Percentiles rank a stretch among this genome's conserved stretches.
phyloP scores from a whole-genome alignment of 1,284 basidiomycete genomes.

The Ustilago nuda region DNA sequence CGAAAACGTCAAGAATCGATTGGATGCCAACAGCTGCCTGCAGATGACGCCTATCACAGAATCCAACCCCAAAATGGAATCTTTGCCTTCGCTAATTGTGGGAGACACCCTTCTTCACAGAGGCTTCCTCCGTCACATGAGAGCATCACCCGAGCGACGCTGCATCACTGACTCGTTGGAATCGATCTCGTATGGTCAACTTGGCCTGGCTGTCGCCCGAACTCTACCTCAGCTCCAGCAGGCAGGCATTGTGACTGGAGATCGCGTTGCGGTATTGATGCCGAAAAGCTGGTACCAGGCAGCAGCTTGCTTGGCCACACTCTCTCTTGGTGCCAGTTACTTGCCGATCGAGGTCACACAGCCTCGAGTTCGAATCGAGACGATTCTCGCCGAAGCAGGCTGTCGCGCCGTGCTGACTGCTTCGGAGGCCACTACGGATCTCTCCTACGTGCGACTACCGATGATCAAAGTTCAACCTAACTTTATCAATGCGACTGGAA shows the following conservation, averaged over 20 bases:
- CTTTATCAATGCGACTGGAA: not conserved
- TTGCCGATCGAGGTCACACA: not conserved
- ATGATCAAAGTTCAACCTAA: not conserved
- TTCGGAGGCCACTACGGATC: not conserved
- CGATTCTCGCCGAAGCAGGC: not conserved
- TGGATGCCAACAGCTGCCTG: not conserved
- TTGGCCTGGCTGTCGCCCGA: not conserved
- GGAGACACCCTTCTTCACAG: not conserved
- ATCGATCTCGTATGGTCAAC: not conserved
- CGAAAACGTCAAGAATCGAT: not conserved
- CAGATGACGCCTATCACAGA: not conserved
- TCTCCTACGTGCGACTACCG: not conserved
- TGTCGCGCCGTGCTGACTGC: not conserved
- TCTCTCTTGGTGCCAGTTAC: not conserved
- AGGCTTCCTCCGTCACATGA: not conserved
- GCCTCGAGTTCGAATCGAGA: not conserved
- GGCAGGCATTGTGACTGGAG: not conserved
- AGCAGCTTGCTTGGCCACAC: not conserved
- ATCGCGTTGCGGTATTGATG: not conserved
- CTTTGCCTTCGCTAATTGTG: too few species aligned
- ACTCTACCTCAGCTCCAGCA: not conserved
- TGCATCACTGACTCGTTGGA: not conserved
- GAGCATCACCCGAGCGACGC: not conserved
- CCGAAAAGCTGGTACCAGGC: not conserved
- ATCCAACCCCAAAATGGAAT: not conserved